Conservation (phyloP, 2,329 filamentous ascomycete species). For the Dothideomycetidae sp. region DNA sequence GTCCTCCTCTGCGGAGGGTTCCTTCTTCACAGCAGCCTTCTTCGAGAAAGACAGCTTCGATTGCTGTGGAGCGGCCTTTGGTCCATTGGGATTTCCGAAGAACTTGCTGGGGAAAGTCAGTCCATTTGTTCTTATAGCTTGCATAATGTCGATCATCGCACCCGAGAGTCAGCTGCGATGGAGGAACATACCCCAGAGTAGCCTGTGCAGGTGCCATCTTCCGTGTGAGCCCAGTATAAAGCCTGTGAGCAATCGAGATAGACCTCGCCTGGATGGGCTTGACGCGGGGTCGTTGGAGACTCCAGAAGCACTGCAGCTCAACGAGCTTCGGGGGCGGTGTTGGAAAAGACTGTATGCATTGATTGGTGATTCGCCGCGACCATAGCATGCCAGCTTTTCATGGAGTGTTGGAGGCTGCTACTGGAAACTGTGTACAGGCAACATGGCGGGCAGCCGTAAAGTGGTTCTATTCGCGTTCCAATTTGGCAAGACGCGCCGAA, state of each 20-base stretch:
- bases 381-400: conserved; percentile 1
- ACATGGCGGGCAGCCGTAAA: too few relatives aligned
- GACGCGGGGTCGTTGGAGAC: too few relatives aligned
- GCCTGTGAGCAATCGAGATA: conserved; percentile 2
- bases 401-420: neutral
- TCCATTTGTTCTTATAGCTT: conserved; percentile 11
- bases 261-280: too few relatives aligned
- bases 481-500: conserved; percentile 3
- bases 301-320: too few relatives aligned
- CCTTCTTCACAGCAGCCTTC: conserved; percentile 16
- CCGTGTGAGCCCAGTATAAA: too few relatives aligned
- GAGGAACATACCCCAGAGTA: conserved; percentile 75
- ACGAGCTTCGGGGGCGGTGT: too few relatives aligned
- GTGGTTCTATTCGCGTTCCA: too few relatives aligned
- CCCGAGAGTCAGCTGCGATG: conserved; percentile 60
- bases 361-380: too few relatives aligned
- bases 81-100: conserved; percentile 54
- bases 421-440: too few relatives aligned
- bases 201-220: conserved; percentile 52
- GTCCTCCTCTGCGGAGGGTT: conserved; percentile 11
- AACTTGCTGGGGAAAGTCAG: conserved; percentile 52
- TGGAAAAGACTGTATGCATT: too few relatives aligned
- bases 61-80: conserved; percentile 51
- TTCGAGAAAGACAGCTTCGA: conserved; percentile 61
- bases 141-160: conserved; percentile 30